Base-by-base conservation (phyloP, 495 filamentous ascomycete genomes). In the Rusavskia elegans region DNA sequence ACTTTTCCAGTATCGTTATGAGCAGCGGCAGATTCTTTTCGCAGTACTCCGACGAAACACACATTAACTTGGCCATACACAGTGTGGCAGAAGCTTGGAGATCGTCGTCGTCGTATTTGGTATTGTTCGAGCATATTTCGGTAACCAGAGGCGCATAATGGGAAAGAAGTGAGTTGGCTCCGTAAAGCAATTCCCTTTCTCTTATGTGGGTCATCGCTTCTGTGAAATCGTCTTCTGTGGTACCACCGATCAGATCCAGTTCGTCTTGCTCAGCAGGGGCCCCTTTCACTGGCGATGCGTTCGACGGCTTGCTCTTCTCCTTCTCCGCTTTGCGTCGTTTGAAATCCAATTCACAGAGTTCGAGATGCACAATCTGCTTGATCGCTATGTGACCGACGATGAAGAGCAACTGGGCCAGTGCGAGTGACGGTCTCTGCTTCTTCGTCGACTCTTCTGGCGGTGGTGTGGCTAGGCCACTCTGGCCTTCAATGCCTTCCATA, bases 281-380 rank as follows among this genome's bases (percentile, higher is more conserved):
- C 25, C 59, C 51, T 39, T 65, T 62, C 27, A 54, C 45, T 5
- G 70, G 59, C 9, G 73, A 65, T 10, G 66, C 52, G 48, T 61
- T 77, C 53, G 74, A 75, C 53, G 72, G 71, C 69, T 83, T 82
- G 44, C 72, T 83, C 67, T 90, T 95, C 64, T 97, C 92, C 55
- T 89, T 87, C 58, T 95, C 92, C 14, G 84, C 86, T 68, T 97
- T 99, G 51, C 89, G 76, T 25, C 89, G 79, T 68, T 99, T 99
- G 68, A 99, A 99, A 64, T 99, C 92, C 37, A 89, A 77, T 62
- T 99, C 92, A 66, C 87, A 89, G 2, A 97, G 75, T 57, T 99
- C 92, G n/a, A 99, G 74, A 64, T 99, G 93, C n/a, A 99, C 92
- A 54, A 97, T 99, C 60, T 99, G 92, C 65, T 98, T 98, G 68